A percentile compares a stretch with the other conserved stretches of the same genome.
Conservation (phyloP, 2,329 filamentous ascomycete genomes). For the Arthrobotrys conoides region DNA sequence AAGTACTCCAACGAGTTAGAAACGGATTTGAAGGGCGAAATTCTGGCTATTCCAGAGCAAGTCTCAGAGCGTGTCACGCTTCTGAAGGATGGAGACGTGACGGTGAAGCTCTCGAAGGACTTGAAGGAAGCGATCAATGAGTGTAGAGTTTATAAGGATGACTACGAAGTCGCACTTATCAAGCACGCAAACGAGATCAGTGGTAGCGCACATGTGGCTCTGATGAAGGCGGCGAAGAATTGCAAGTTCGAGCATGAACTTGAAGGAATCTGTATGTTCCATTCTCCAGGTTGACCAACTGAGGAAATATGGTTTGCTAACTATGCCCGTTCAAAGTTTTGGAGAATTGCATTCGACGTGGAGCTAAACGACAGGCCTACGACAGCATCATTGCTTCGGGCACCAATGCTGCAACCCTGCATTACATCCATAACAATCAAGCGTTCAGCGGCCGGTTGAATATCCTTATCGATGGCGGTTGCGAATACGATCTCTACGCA, state of each 20-base stretch:
- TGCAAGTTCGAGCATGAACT: constrained; percentile 79
- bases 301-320: constrained; percentile 11
- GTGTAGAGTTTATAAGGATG: constrained; percentile 79
- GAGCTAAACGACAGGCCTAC: constrained; percentile 87
- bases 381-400: constrained; percentile 87
- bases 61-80: constrained; percentile 79
- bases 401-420: constrained; percentile 83
- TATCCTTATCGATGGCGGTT: constrained; percentile 86
- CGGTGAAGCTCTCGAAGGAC: constrained; percentile 62
- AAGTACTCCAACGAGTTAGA: constrained; percentile 81
- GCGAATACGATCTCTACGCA: constrained; percentile 80
- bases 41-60: constrained; percentile 84
- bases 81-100: constrained; percentile 74
- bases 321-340: constrained; percentile 71
- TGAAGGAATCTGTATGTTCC: constrained; percentile 75
- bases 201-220: constrained; percentile 71
- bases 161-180: constrained; percentile 81
- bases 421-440: constrained; percentile 83
- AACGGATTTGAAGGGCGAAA: constrained; percentile 68
- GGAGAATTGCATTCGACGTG: constrained; percentile 80
- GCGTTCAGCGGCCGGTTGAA: constrained; percentile 78
- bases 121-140: constrained; percentile 77
- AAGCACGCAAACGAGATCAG: constrained; percentile 80
- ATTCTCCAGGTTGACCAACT: too few relatives aligned
- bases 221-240: constrained; percentile 55